Evolutionary conservation across 2,329 filamentous ascomycete genomes (phyloP), one percentile per base, ranked within the genome.

Genomic region (Neopestalotiopsis clavispora): DNA sequence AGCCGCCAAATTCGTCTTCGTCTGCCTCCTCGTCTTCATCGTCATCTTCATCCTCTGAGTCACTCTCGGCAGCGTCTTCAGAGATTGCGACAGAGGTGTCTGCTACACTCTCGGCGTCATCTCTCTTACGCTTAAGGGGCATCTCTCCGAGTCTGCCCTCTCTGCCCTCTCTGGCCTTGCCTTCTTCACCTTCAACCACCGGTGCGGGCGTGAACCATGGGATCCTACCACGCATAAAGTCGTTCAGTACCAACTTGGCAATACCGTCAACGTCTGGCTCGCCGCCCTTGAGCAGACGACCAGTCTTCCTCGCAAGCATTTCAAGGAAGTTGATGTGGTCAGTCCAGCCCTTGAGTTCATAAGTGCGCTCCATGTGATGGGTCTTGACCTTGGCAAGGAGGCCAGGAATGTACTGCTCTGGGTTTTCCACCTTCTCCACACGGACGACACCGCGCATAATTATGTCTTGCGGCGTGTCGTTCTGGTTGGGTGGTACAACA

Each of bases 171-270:
- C 91, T 82, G 49, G 80, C 82, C 40, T 83, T 83, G 12, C 82
- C 84, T 40, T 88, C 86, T 6, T 84, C 84, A 10, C 82, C 84
- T 62, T 88, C 88, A 3, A 80, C 77, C 14, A 86, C 82, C 1
- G 95, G 94, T 10, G 94, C 91, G 9, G 94, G 90, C 0, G 93
- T 96, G 77, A 94, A 99, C 96, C 97, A 99, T 1, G 96, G 96
- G 32, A 98, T 93, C 82, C 95, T 98, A 68, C 96, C 96, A 72
- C 96, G 86, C 77, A 98, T 89, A 79, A 98, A 99, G 78, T 99
- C 96, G 76, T 97, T 98, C 69, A 99, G 84, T 0, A 99, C 92
- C 90, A 97, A 97, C 81, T 97, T 97, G 1, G 96, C 96, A 62
- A 97, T 94, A 75, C 95, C 94, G 75, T 98, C 95, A 67, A 98